A percentile compares a stretch with the other conserved stretches of the same genome.
Conservation (phyloP, 768 basidiomycete species). For the Termitomyces sp. region DNA sequence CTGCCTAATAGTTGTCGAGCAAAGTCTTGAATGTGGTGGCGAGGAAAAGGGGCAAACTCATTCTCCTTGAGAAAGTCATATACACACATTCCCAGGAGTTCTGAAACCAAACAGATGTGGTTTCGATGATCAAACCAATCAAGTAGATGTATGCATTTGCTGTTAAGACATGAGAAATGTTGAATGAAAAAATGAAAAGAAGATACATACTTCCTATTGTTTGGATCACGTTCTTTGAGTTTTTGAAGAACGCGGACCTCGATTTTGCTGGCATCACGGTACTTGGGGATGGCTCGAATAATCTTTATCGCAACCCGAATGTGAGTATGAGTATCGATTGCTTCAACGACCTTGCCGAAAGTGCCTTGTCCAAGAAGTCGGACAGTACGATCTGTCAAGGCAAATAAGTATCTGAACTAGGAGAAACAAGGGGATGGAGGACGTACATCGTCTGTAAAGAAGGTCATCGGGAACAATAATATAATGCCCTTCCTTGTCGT, state of each 20-base stretch:
- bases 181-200: background rate
- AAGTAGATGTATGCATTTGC: constrained; percentile 96
- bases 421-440: background rate
- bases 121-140: constrained; percentile 96
- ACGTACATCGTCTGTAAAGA: constrained; percentile 80
- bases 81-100: constrained; percentile 93
- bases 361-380: constrained; percentile 93
- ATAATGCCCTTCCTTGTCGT: constrained; percentile 99
- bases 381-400: constrained; percentile 77
- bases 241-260: constrained; percentile 93
- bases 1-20: constrained; percentile 88
- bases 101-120: constrained; percentile 96
- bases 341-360: constrained; percentile 98
- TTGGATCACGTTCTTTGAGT: constrained; percentile 83
- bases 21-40: constrained; percentile 94
- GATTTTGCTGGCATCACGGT: constrained; percentile 97
- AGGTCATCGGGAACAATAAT: constrained; percentile 91
- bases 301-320: constrained; percentile 94
- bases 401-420: constrained; percentile 11
- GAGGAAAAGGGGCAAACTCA: constrained; percentile 93
- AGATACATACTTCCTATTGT: constrained; percentile 75
- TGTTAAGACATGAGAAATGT: constrained; percentile 28
- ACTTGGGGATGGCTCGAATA: constrained; percentile 97
- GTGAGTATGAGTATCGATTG: constrained; percentile 71
- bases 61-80: constrained; percentile 99